These are phyloP conservation scores for Chlorella sp. DNA, from an alignment of 139 green algal genomes.

Conservation along the genomic window DNA sequence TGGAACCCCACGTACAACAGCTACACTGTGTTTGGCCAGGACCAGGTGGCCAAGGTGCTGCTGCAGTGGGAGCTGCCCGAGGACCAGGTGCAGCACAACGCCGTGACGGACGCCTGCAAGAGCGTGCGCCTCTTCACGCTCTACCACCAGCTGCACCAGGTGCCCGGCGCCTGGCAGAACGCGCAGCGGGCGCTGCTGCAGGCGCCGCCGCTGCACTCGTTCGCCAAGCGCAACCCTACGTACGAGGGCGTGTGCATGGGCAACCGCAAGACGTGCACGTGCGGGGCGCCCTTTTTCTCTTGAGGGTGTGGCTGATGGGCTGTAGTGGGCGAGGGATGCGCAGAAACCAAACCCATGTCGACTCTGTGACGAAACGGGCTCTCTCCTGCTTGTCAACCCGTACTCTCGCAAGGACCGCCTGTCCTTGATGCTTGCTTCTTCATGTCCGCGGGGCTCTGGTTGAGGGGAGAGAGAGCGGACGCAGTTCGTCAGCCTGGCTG, in stretches of 20 bases:
- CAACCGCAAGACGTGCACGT: constrained; percentile 78
- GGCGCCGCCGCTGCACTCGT: constrained; percentile 46
- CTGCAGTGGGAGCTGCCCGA: constrained; percentile 49
- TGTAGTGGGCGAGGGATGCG: too few relatives aligned
- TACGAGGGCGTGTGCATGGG: constrained; percentile 93
- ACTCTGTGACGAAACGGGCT: too few relatives aligned
- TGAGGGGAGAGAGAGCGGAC: too few relatives aligned
- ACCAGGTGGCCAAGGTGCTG: constrained; percentile 74
- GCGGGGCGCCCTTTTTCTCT: constrained; percentile 75
- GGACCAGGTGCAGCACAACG: constrained; percentile 43
- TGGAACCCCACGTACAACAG: constrained; percentile 77
- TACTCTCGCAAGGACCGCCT: too few relatives aligned
- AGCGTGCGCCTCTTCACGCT: constrained; percentile 83
- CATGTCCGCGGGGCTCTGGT: too few relatives aligned
- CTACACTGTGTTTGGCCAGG: constrained; percentile 41
- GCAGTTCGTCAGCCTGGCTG: too few relatives aligned
- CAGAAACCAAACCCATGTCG: too few relatives aligned
- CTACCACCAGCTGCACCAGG: constrained; percentile 45
- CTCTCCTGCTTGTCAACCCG: too few relatives aligned
- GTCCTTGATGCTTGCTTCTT: too few relatives aligned
- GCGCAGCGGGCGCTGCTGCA: constrained; percentile 60
- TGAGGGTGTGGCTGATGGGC: too few relatives aligned
- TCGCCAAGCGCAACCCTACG: constrained; percentile 62
- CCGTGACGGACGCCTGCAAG: constrained; percentile 75
- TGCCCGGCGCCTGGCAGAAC: constrained; percentile 39